phyloP scores from a whole-genome alignment of 2,329 filamentous ascomycete species.

The Dryadomyces quercivorus region DNA sequence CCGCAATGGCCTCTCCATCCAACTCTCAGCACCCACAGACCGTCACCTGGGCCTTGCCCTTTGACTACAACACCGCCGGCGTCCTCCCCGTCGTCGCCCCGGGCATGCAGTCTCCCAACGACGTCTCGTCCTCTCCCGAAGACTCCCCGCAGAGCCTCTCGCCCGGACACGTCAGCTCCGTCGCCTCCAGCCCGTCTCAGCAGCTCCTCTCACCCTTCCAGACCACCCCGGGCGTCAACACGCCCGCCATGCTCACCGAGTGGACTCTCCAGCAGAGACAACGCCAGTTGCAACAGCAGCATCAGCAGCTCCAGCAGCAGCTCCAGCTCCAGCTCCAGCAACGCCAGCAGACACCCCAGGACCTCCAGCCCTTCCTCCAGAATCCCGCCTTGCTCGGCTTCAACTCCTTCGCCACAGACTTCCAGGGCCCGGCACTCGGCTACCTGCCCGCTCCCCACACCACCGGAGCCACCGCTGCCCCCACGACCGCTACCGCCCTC shows the following conservation, averaged over 20 bases:
- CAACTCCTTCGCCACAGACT: conserved; percentile 37
- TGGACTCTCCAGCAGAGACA: conserved; percentile 49
- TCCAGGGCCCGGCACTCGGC: conserved; percentile 44
- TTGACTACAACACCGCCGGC: conserved; percentile 30
- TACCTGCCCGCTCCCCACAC: conserved; percentile 36
- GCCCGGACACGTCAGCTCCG: conserved; percentile 30
- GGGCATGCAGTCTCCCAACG: conserved; percentile 23
- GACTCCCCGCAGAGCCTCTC: conserved; percentile 36
- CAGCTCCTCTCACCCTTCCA: conserved; percentile 45
- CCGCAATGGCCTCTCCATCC: conserved; percentile 24
- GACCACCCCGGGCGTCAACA: conserved; percentile 34
- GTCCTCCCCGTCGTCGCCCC: conserved; percentile 14
- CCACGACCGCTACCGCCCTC: conserved; percentile 35
- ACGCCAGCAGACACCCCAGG: conserved; percentile 28
- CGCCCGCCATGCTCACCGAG: conserved; percentile 39
- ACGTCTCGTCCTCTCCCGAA: conserved; percentile 39
- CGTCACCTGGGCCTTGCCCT: conserved; percentile 36
- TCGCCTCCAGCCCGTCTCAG: conserved; percentile 41
- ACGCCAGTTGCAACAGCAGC: conserved; percentile 21
- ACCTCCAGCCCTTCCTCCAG: conserved; percentile 40
- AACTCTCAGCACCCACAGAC: conserved; percentile 24
- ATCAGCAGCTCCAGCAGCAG: conserved; percentile 27
- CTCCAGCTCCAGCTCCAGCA: conserved; percentile 21
- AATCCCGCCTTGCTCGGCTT: conserved; percentile 45
- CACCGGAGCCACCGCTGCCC: background rate